Conservation (phyloP, 306 rosid genomes). For the Citrullus colocynthis region DNA sequence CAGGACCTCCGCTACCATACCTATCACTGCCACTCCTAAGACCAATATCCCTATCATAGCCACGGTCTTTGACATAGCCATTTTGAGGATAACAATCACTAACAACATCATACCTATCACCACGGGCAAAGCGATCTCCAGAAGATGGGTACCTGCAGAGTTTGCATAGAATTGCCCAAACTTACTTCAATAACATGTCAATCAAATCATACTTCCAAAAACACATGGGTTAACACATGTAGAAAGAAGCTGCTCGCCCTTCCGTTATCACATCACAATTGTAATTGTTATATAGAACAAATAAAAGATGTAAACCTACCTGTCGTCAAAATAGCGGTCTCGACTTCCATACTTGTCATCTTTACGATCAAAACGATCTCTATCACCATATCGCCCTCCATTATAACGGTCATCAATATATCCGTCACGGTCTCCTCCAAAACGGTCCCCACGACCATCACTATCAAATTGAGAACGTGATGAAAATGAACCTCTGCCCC, state of each 20-base stretch:
- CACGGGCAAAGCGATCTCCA: conserved; percentile 57
- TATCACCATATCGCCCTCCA: conserved; percentile 70
- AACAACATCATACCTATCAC: conserved; percentile 60
- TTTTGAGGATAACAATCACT: conserved; percentile 66
- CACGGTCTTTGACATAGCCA: conserved; percentile 69
- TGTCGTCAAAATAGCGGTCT: conserved; percentile 66
- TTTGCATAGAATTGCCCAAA: neutral
- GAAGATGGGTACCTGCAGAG: conserved; percentile 44
- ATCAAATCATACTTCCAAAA: neutral
- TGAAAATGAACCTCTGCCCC: conserved; percentile 58
- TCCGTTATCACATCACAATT: neutral
- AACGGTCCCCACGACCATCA: conserved; percentile 65
- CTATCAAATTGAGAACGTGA: conserved; percentile 77
- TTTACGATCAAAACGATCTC: conserved; percentile 65
- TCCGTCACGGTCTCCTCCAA: conserved; percentile 62
- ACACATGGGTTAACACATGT: neutral
- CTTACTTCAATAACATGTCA: neutral
- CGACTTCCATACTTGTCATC: conserved; percentile 78
- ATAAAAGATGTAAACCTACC: conserved; percentile 26
- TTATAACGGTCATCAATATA: conserved; percentile 67
- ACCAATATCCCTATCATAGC: conserved; percentile 55
- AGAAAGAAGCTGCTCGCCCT: neutral
- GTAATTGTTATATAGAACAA: neutral
- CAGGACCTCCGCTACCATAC: conserved; percentile 52
- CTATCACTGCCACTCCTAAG: conserved; percentile 49